Evolutionary conservation across 345 rosid species (phyloP), one percentile per base, ranked within the genome.

Genomic region (Pseudoturritis turrita): DNA sequence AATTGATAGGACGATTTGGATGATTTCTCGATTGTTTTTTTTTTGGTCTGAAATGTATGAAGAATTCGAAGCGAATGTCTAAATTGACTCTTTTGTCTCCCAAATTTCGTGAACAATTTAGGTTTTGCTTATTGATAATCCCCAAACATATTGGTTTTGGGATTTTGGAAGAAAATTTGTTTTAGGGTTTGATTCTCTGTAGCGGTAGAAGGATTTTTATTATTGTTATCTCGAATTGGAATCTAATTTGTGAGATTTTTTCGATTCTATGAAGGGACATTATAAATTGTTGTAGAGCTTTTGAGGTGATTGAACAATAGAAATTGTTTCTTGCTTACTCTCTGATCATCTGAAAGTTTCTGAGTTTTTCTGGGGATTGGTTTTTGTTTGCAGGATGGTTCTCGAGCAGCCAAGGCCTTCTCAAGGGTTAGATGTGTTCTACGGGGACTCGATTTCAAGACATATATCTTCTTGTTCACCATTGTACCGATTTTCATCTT

Each of bases 361-460:
- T 70, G 65, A 35, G 17, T 35, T 11, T 15, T 40, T 17, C 19
- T 40, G 51, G 25, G 56, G 4, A 8, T 41, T 18, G 57, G 44
- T 43, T 29, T 18, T 15, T 68, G 43, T 4, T 35, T 44, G 74
- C 75, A 76, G 79, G 75, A 75, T 75, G 74, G 80, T 47, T 71
- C 73, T 50, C 7, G 77, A 64, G 68, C 77, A 72, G 59, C 58
- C 1, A 66, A 58, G 36, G 73, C 73, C 7, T 40, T 77, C 21
- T 77, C 80, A 25, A 71, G 80, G 51, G 63, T 77, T 4, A 59
- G 76, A 72, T 77, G 80, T 60, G 72, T 71, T 3, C 69, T 77
- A 58, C 11, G 64, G 1, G 80, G 80, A 44, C 29, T 77, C 5
- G 80, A 77, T 72, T 49, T 77, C 68, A 77, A 72, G 52, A 72